These are phyloP conservation scores for Sporothrix curviconia DNA, from an alignment of 2,329 filamentous ascomycete species.

Conservation along the genomic window DNA sequence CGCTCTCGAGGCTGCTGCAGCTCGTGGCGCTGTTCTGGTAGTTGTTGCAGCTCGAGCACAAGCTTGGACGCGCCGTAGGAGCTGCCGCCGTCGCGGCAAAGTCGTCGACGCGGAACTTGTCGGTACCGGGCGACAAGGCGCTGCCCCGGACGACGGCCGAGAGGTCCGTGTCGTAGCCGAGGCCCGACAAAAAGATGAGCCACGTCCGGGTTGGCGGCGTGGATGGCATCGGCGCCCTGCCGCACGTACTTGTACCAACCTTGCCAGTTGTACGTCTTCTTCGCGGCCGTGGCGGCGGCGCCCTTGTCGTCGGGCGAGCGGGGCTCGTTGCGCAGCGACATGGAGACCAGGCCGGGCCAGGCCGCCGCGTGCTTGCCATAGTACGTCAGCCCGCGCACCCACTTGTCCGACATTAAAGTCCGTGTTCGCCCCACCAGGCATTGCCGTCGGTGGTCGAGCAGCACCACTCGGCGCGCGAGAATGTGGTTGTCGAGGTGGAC, in stretches of 20 bases:
- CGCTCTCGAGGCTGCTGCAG: constrained; percentile 40
- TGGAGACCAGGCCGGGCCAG: constrained; percentile 43
- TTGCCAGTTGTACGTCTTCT: constrained; percentile 47
- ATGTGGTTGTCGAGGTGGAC: constrained; percentile 58
- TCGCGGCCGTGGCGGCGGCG: constrained; percentile 20
- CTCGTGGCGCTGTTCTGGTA: constrained; percentile 46
- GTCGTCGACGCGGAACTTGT: constrained; percentile 37
- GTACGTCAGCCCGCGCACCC: constrained; percentile 52
- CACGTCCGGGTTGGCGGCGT: constrained; percentile 43
- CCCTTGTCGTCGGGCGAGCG: constrained; percentile 35
- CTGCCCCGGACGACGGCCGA: constrained; percentile 44
- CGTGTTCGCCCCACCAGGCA: constrained; percentile 54
- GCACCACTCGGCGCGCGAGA: constrained; percentile 52
- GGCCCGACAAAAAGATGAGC: constrained; percentile 55
- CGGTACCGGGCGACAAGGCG: constrained; percentile 40
- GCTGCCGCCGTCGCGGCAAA: no score
- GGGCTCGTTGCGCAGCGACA: constrained; percentile 49
- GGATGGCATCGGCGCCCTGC: constrained; percentile 42
- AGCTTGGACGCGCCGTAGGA: constrained; percentile 50
- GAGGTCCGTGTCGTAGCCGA: constrained; percentile 50
- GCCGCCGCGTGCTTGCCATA: constrained; percentile 51
- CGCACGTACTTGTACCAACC: constrained; percentile 47
- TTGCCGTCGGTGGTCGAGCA: constrained; percentile 50
- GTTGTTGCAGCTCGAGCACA: constrained; percentile 55
- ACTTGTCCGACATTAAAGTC: constrained; percentile 53